A percentile compares a stretch with the other conserved stretches of the same genome.
These are phyloP conservation scores for Zygnema circumcarinatum DNA, from an alignment of 139 green algal genomes.

Conservation along the genomic window DNA sequence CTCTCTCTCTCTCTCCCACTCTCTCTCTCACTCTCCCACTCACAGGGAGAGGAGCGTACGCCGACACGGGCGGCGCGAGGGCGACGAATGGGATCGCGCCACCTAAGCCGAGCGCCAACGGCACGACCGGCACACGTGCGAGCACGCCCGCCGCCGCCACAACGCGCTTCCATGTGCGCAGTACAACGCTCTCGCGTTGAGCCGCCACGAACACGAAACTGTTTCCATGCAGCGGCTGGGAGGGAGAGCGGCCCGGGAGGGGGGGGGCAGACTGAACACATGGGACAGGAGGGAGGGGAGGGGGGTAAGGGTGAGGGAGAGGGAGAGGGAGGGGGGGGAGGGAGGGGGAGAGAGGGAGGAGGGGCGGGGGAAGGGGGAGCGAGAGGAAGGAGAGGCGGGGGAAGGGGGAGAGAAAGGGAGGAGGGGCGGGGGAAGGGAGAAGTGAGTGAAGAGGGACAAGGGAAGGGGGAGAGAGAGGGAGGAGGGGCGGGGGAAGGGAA, in stretches of 20 bases:
- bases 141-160: not conserved
- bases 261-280: not conserved
- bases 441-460: not conserved
- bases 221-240: not conserved
- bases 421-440: not conserved
- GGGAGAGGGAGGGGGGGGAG: not conserved
- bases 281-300: not conserved
- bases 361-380: not conserved
- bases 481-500: too few species aligned
- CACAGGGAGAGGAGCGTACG: conserved; percentile 63
- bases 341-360: not conserved
- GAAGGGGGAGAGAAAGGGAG: not conserved
- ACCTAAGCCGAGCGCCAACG: conserved; percentile 51
- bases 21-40: too few species aligned
- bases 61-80: conserved; percentile 67
- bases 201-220: not conserved
- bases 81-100: conserved; percentile 81
- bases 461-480: not conserved
- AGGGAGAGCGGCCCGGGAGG: too few species aligned
- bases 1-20: too few species aligned
- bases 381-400: not conserved
- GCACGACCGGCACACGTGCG: conserved; percentile 34
- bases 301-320: not conserved
- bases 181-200: not conserved
- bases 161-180: not conserved